Evolutionary conservation across 2,329 filamentous ascomycete species (phyloP).

Genomic region (Verticillium nonalfalfae): DNA sequence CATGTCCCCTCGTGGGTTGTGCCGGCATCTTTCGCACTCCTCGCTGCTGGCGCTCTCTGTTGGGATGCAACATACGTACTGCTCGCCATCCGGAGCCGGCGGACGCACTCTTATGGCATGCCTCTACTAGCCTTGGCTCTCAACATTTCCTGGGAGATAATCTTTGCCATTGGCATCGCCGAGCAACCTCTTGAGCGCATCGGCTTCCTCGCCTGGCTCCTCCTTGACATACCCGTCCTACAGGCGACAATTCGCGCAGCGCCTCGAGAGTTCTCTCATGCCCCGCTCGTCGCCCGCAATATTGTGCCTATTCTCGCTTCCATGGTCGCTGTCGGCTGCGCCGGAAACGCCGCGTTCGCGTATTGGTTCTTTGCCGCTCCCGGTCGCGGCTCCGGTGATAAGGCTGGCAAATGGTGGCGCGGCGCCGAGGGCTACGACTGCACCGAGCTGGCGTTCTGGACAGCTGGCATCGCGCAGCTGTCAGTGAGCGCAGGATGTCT

Average conservation of each 20-base stretch:
- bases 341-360: constrained; percentile 34
- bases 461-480: constrained; percentile 36
- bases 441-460: constrained; percentile 44
- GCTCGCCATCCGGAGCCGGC: constrained; percentile 36
- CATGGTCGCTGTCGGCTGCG: constrained; percentile 27
- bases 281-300: constrained; percentile 33
- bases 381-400: constrained; percentile 31
- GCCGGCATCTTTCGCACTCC: constrained; percentile 24
- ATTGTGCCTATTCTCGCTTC: constrained; percentile 27
- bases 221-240: constrained; percentile 41
- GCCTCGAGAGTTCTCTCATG: constrained; percentile 32
- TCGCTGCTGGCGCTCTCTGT: constrained; percentile 28
- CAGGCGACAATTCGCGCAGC: constrained; percentile 38
- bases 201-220: constrained; percentile 40
- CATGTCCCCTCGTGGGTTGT: constrained; percentile 27
- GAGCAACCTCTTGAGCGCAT: constrained; percentile 33
- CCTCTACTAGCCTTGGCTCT: constrained; percentile 39
- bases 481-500: constrained; percentile 30
- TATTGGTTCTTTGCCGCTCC: constrained; percentile 40
- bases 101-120: constrained; percentile 41
- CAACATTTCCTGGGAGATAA: constrained; percentile 46
- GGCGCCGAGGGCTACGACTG: constrained; percentile 34
- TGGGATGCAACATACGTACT: constrained; percentile 40
- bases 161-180: constrained; percentile 40
- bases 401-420: constrained; percentile 37